A percentile compares a stretch with the other conserved stretches of the same genome.
Conservation (phyloP, 2,329 filamentous ascomycete species). For the Mycocentrospora acerina region DNA sequence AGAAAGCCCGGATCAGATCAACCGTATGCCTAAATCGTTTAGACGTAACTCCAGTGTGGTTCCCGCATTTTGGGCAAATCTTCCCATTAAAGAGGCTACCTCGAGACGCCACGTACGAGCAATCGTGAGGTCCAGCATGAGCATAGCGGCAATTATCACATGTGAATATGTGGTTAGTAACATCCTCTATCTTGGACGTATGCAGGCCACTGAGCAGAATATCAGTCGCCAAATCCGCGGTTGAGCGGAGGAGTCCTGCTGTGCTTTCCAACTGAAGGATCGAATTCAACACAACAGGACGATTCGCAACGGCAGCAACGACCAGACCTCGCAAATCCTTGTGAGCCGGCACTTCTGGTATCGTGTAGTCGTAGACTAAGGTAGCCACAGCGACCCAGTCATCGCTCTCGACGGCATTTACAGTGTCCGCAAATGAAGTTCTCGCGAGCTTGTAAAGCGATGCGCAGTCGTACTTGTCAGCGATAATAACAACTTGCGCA, state of each 20-base stretch:
- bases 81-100: background rate
- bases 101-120: background rate
- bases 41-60: background rate
- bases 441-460: constrained; percentile 20
- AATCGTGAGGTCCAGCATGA: background rate
- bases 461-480: constrained; percentile 24
- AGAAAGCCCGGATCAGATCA: background rate
- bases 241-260: constrained; percentile 16
- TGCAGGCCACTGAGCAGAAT: constrained; percentile 13
- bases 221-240: constrained; percentile 18
- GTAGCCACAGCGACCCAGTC: constrained; percentile 19
- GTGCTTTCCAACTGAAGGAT: constrained; percentile 8
- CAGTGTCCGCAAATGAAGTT: constrained; percentile 11
- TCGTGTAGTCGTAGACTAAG: constrained; percentile 19
- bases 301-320: constrained; percentile 7
- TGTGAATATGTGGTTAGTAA: constrained; percentile 6
- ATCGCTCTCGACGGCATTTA: constrained; percentile 10
- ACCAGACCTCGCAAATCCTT: constrained; percentile 12
- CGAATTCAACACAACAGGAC: constrained; percentile 3
- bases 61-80: background rate
- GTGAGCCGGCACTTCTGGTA: constrained; percentile 12
- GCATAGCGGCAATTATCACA: constrained; percentile 4
- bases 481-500: constrained; percentile 19
- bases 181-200: constrained; percentile 5
- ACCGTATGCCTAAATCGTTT: background rate